Evolutionary conservation across 768 basidiomycete species (phyloP), one percentile per base, ranked within the genome.

Genomic region (Mycena rosella): DNA sequence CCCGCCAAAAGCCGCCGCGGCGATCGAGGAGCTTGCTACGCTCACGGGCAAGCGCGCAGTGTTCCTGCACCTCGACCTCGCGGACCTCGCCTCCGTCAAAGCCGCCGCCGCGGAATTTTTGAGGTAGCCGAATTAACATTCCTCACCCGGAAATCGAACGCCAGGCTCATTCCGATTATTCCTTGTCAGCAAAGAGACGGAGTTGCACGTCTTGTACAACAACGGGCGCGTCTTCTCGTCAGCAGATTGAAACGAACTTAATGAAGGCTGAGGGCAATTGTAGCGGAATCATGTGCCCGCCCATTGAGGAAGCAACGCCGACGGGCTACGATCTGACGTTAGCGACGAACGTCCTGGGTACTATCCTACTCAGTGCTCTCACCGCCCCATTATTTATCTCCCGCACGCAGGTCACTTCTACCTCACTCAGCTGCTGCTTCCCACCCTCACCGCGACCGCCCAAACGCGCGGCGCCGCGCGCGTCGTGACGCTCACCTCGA

Each of bases 261-360:
- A 5, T 47, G 24, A n/a, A 17, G 27, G 29, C 29, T 59, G 5
- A 49, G 24, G 5, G 32, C 17, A 32, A 15, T 27, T 27, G 14
- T 20, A 89, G 87, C 2, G 88, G 87, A 0, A 80, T 88, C 22
- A 87, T 88, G 84, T 57, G 65, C 0, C 70, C 80, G 6, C 82
- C 84, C 0, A 63, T 81, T 1, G 81, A 83, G 22, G 69, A 73
- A 27, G 56, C 83, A 26, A 89, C 86, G 0, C 76, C 67, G 17
- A 81, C 86, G 27, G 86, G 86, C 8, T 88, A 85, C 61, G 88
- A 89, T 69, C 72, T 86, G n/a, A 84, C 86, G 58, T 90, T 88
- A 60, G 88, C 86, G 15, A 86, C 84, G 2, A 89, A 89, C 67
- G 85, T 86, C 30, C 68, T 88, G 10, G 87, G 87, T 83, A 61